phyloP scores from a whole-genome alignment of 441 rosid genomes.

The Jatropha podagrica region DNA sequence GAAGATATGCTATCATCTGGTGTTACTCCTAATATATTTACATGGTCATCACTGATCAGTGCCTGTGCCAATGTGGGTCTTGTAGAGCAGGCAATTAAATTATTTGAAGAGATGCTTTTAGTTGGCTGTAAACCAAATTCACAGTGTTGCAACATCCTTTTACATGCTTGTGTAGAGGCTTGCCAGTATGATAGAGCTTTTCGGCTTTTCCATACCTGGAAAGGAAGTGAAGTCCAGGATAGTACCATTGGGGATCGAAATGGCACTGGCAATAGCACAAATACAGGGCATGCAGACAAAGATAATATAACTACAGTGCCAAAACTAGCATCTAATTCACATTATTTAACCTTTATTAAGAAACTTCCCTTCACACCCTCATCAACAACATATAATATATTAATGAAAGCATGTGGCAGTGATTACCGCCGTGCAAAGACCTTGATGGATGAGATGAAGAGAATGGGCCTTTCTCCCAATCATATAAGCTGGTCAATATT shows the following conservation, averaged over 20 bases:
- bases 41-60: constrained; percentile 94
- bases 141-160: constrained; percentile 75
- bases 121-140: constrained; percentile 85
- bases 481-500: constrained; percentile 88
- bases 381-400: constrained; percentile 62
- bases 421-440: constrained; percentile 66
- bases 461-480: constrained; percentile 70
- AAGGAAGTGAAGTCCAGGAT: constrained; percentile 40
- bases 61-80: constrained; percentile 91
- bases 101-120: constrained; percentile 82
- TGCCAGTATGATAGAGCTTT: constrained; percentile 90
- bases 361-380: constrained; percentile 67
- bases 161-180: constrained; percentile 92
- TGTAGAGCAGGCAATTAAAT: constrained; percentile 73
- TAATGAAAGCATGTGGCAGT: constrained; percentile 84
- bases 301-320: constrained; percentile 24
- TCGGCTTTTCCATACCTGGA: constrained; percentile 80
- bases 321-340: constrained; percentile 33
- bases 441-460: constrained; percentile 83
- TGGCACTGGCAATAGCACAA: constrained; percentile 21
- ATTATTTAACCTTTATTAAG: constrained; percentile 43
- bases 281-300: constrained; percentile 23
- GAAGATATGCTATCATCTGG: constrained; percentile 83
- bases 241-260: constrained; percentile 28
- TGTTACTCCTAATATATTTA: constrained; percentile 66